These are phyloP conservation scores for Durusdinium trenchii DNA, from an alignment of 73 alveolate species.

Conservation along the genomic window DNA sequence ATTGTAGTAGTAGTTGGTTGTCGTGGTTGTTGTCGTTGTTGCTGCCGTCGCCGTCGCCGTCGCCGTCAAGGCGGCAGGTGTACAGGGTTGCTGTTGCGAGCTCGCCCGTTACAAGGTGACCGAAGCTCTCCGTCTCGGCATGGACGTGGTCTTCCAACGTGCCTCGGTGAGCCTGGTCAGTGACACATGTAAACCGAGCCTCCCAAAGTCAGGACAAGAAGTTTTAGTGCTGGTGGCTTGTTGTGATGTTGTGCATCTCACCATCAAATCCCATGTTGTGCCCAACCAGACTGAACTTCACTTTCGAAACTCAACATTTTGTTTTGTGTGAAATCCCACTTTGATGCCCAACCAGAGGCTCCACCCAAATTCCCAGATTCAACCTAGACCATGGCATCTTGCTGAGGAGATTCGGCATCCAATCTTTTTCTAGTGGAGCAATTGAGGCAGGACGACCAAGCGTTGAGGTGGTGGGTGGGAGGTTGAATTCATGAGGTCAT, in stretches of 20 bases:
- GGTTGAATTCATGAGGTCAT: too few relatives aligned
- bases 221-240: background rate
- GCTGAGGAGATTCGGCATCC: conserved; percentile 5
- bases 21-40: too few relatives aligned
- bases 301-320: background rate
- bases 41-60: too few relatives aligned
- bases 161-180: background rate
- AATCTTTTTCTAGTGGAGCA: conserved; percentile 25
- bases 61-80: too few relatives aligned
- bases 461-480: too few relatives aligned
- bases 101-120: too few relatives aligned
- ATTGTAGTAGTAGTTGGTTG: too few relatives aligned
- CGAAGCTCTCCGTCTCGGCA: background rate
- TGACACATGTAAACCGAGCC: too few relatives aligned
- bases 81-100: too few relatives aligned
- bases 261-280: background rate
- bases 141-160: conserved; percentile 54
- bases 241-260: background rate
- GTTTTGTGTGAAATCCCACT: background rate
- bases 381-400: background rate
- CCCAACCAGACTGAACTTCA: too few relatives aligned
- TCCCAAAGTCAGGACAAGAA: background rate
- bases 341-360: background rate
- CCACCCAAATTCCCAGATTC: background rate
- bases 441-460: background rate